Percentiles rank a stretch among this genome's conserved stretches.
Evolutionary conservation across 2,329 filamentous ascomycete species (phyloP).

Genomic region (Colletotrichum cereale): DNA sequence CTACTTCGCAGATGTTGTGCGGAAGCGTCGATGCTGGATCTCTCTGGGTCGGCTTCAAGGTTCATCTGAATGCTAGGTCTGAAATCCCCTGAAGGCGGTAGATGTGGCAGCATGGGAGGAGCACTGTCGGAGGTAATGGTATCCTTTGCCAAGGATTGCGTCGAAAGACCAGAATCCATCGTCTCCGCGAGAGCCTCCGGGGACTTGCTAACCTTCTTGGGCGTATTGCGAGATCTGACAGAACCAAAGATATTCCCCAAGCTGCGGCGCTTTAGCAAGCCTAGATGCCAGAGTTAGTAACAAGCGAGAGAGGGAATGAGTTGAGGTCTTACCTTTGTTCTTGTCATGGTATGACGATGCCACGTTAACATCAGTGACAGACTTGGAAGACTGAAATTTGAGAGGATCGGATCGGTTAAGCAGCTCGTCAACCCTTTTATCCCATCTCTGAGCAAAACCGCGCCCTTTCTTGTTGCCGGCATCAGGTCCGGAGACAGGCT

Average conservation of each 20-base stretch:
- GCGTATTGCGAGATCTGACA: background rate
- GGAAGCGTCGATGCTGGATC: background rate
- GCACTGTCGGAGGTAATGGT: background rate
- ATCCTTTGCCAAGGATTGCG: background rate
- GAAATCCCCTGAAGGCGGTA: background rate
- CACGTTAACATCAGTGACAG: background rate
- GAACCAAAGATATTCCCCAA: slow-evolving; percentile 12
- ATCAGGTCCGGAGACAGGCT: background rate
- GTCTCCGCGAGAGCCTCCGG: background rate
- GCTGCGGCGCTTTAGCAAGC: slow-evolving; percentile 9
- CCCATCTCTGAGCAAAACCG: background rate
- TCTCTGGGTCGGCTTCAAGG: background rate
- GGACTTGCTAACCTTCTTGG: background rate
- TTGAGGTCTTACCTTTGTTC: background rate
- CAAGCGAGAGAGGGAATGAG: background rate
- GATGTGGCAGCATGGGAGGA: background rate
- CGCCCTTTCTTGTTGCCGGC: background rate
- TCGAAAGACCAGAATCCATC: background rate
- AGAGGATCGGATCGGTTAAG: background rate
- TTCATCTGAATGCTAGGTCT: background rate
- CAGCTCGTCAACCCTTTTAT: background rate
- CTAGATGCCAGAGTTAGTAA: background rate
- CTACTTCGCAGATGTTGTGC: background rate
- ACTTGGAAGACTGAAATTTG: background rate
- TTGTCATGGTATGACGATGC: background rate